phyloP scores from a whole-genome alignment of 75 land plant genomes.

The Picea sitchensis region DNA sequence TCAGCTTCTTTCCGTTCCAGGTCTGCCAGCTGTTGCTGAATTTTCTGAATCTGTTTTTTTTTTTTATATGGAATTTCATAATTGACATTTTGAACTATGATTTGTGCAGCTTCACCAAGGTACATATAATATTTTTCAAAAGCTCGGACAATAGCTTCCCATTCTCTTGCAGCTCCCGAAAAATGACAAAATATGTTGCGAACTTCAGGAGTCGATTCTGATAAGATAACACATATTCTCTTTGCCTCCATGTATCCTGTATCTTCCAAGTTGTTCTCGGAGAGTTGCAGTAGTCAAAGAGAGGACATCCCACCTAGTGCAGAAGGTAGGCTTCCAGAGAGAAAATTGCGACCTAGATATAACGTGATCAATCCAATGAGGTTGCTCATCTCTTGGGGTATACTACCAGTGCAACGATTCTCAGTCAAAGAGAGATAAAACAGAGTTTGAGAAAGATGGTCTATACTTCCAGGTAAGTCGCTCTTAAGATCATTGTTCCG shows the following conservation, averaged over 20 bases:
- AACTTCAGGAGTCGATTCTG: constrained; percentile 60
- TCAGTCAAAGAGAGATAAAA: no score
- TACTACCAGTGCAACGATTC: no score
- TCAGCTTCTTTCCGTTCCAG: constrained; percentile 91
- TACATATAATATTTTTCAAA: constrained; percentile 88
- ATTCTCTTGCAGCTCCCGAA: constrained; percentile 88
- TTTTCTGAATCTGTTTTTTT: constrained; percentile 84
- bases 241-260: constrained; percentile 85
- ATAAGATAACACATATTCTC: constrained; percentile 58
- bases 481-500: no score
- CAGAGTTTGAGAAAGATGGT: no score
- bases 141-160: constrained; percentile 80
- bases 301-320: no score
- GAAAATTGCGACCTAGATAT: no score
- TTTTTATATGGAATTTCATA: constrained; percentile 96
- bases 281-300: no score
- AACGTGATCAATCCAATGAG: no score
- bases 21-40: constrained; percentile 90
- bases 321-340: no score
- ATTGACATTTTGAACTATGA: constrained; percentile 85
- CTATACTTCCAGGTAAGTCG: no score
- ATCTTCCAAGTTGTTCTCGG: no score
- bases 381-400: no score
- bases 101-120: constrained; percentile 95
- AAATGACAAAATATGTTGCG: constrained; percentile 86